Evolutionary conservation across 1,284 basidiomycete genomes (phyloP), one percentile per base, ranked within the genome.

Genomic region (Inonotus hispidus): DNA sequence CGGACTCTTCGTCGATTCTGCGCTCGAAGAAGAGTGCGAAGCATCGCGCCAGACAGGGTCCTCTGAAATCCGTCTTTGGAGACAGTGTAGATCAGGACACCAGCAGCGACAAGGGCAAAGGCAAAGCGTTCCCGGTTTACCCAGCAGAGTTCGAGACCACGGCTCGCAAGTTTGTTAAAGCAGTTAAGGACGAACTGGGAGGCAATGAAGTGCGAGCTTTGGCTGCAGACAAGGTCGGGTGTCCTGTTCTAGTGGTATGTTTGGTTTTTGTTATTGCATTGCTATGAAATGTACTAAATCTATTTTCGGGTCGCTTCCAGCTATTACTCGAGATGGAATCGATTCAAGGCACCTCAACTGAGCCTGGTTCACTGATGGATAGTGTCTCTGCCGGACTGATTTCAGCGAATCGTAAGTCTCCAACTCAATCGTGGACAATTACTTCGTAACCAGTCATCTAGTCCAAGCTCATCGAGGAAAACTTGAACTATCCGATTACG

Each of bases 141-240:
- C 87, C 89, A 0, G 38, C 71, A 5, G 77, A 79, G 62, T 88
- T 94, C 65, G 71, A 68, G 5, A 66, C 71, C 1, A 74, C 80
- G 53, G 80, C 90, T 1, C 71, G 71, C 39, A 74, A 71, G 57
- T 79, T 93, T 65, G 76, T 93, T 25, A 69, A 77, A 23, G 72
- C 72, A 1, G 65, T 95, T 35, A 77, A 80, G 67, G 74, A 78
- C 5, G 74, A 78, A 53, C 72, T 92, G 1, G 79, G 77, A 25
- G 84, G 76, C 19, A 92, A 91, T 66, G 93, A 95, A 72, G 83
- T 93, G 49, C 82, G 92, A 41, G 88, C 88, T 16, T 77, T 95
- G 66, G 93, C 90, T 5, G 87, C 88, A 1, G 84, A 89, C 69
- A 85, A 88, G 66, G 89, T 91, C 52, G 92, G 92, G 5, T 88